phyloP scores from a whole-genome alignment of 2,329 filamentous ascomycete genomes.

The Fusarium sp. region DNA sequence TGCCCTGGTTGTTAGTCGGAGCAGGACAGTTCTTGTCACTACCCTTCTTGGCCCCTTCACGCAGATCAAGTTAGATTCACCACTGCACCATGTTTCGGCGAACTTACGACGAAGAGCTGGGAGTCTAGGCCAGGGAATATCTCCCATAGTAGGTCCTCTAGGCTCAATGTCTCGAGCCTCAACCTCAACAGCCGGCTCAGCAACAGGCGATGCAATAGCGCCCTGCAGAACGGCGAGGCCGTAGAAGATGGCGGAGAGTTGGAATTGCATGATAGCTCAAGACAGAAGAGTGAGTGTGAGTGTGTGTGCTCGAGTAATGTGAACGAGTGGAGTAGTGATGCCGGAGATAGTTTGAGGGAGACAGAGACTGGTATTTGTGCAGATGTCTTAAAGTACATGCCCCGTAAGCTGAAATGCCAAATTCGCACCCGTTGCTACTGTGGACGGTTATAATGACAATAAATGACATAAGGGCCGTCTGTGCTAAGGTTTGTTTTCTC shows the following conservation, averaged over 20 bases:
- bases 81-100: rapidly evolving
- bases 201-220: not conserved
- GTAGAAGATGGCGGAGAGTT: not conserved
- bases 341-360: not conserved
- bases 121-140: not conserved
- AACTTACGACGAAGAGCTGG: not conserved
- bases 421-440: not conserved
- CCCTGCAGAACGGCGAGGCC: not conserved
- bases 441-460: not conserved
- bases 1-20: not conserved
- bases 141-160: not conserved
- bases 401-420: not conserved
- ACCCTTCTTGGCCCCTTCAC: not conserved
- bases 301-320: not conserved
- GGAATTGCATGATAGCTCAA: not conserved
- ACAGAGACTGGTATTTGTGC: not conserved
- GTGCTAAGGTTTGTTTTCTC: not conserved
- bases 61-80: not conserved
- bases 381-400: not conserved
- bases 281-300: not conserved
- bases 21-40: not conserved
- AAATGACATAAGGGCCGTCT: not conserved
- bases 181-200: not conserved
- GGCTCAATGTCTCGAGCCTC: not conserved
- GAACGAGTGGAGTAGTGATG: not conserved